These are phyloP conservation scores for Gomphus bonarii DNA, from an alignment of 1,284 basidiomycete genomes.

Conservation along the genomic window DNA sequence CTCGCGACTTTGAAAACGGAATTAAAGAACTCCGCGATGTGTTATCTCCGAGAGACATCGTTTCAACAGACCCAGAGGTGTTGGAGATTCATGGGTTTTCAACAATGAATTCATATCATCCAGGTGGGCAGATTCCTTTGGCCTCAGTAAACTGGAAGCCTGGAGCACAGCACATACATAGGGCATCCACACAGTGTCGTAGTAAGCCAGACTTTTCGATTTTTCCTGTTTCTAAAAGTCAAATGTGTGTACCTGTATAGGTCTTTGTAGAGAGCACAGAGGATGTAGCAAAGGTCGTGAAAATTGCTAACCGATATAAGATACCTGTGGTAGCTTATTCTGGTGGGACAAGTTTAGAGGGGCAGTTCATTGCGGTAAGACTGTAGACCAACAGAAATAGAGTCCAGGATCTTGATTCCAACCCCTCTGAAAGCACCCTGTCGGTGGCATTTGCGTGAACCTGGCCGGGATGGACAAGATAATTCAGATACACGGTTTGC, in stretches of 20 bases:
- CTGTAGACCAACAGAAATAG: constrained; percentile 1
- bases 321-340: constrained; percentile 66
- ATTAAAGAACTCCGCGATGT: constrained; percentile 41
- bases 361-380: constrained; percentile 53
- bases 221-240: neutral
- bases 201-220: neutral
- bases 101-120: constrained; percentile 60
- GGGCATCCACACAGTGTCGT: constrained; percentile 8
- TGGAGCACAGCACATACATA: neutral
- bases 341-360: constrained; percentile 62
- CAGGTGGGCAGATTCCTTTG: constrained; percentile 25
- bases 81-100: constrained; percentile 44
- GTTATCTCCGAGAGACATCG: constrained; percentile 33
- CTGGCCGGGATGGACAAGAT: constrained; percentile 81
- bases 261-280: constrained; percentile 48
- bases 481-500: constrained; percentile 61
- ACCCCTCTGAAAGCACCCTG: constrained; percentile 28
- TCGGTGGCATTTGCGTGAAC: constrained; percentile 78
- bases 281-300: constrained; percentile 60
- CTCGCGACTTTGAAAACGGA: constrained; percentile 36
- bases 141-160: constrained; percentile 8
- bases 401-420: neutral
- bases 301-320: constrained; percentile 51
- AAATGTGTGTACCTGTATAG: neutral
- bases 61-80: constrained; percentile 39